Evolutionary conservation across 2,329 filamentous ascomycete species (phyloP), one percentile per base, ranked within the genome.

Genomic region (Sporothrix sp.): DNA sequence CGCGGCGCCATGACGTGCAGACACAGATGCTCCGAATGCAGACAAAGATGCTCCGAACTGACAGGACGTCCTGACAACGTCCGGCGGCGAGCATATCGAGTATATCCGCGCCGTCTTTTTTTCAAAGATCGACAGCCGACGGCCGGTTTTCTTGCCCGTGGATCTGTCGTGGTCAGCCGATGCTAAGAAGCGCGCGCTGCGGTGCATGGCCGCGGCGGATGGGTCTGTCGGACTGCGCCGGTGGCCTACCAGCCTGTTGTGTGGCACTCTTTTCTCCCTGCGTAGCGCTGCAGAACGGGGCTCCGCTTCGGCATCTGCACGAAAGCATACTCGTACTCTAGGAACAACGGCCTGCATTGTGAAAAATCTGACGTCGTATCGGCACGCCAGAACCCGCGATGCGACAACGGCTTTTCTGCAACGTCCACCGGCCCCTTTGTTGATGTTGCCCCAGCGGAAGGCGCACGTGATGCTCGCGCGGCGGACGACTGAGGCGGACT

Each of bases 401-500:
- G n/a, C n/a, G n/a, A n/a, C 13, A 30, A 16, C 18, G 40, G 27
- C 40, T 6, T 28, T 10, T 5, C 25, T 28, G 25, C 5, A 28
- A 6, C 25, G 5, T 28, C 6, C 25, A 28, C 25, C 6, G 10
- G 25, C 25, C 25, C 6, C 10, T 28, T 7, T 45, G 43, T 45
- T 45, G 23, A 45, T 14, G 8, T 13, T 35, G 30, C 30, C 11
- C 11, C 25, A 23, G 20, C 16, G 11, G 43, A 36, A 45, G 43
- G 43, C 16, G 28, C 43, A 45, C 43, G 30, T 33, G 42, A 28
- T 45, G 18, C 5, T 28, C 25, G 6, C 25, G 25, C 11, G 18
- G 11, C 7, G 16, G 42, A 45, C 33, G 42, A 45, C 42, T 45
- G 42, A 33, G n/a, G 42, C 42, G 21, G n/a, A 43, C 39, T 20